These are phyloP conservation scores for Limnomonas spitsbergensis DNA, from an alignment of 139 green algal genomes.

Conservation along the genomic window DNA sequence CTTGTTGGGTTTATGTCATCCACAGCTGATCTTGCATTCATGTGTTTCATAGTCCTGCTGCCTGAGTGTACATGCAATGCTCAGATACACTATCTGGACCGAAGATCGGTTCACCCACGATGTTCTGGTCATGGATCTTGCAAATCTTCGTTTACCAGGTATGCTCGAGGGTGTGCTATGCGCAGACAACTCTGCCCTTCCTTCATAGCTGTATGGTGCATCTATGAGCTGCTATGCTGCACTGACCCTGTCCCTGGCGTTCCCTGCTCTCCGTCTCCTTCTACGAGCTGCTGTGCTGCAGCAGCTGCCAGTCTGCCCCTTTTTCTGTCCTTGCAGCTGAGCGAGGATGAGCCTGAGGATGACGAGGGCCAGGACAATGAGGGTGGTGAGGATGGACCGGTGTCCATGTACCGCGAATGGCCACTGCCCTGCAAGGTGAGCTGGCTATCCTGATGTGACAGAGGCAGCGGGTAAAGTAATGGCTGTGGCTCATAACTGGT, in stretches of 20 bases:
- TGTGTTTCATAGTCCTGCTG: too few relatives aligned
- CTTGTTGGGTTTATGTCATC: too few relatives aligned
- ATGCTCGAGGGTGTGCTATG: too few relatives aligned
- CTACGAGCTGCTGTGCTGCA: background rate
- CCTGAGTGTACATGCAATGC: too few relatives aligned
- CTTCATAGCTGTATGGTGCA: background rate
- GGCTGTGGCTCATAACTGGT: too few relatives aligned
- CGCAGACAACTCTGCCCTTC: background rate
- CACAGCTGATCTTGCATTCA: too few relatives aligned
- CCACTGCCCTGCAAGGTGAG: background rate
- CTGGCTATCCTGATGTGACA: background rate
- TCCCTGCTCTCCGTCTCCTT: background rate
- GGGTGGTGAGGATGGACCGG: background rate
- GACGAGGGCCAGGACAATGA: background rate
- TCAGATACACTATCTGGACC: background rate
- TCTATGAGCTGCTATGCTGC: background rate
- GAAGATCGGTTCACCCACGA: background rate
- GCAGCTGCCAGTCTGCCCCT: conserved; percentile 4
- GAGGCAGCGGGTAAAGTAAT: background rate
- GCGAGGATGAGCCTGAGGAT: background rate
- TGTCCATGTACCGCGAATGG: conserved; percentile 4
- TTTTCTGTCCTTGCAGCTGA: background rate
- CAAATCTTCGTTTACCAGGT: background rate
- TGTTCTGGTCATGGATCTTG: background rate
- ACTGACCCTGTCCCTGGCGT: background rate